Evolutionary conservation across 2,329 filamentous ascomycete genomes (phyloP).

Genomic region (Lithohypha guttulata): DNA sequence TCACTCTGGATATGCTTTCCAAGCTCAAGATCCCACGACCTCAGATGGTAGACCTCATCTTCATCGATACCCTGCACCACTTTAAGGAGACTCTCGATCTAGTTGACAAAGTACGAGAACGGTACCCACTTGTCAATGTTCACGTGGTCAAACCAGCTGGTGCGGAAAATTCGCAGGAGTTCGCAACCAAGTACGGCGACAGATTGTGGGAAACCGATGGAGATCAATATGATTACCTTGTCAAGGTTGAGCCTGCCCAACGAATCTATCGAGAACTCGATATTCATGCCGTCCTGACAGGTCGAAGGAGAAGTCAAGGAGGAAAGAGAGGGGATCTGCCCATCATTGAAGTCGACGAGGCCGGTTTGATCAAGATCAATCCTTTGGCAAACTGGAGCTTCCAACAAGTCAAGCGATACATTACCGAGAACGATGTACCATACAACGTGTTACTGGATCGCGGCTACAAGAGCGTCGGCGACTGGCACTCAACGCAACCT

Average conservation of each 20-base stretch:
- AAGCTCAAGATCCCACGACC: slow-evolving; percentile 39
- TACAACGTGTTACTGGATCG: slow-evolving; percentile 85
- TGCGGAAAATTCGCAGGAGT: slow-evolving; percentile 60
- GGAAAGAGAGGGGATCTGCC: slow-evolving; percentile 82
- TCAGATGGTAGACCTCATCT: slow-evolving; percentile 47
- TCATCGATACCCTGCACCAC: slow-evolving; percentile 76
- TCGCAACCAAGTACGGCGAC: slow-evolving; percentile 70
- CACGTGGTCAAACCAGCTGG: slow-evolving; percentile 85
- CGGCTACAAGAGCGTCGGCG: slow-evolving; percentile 96
- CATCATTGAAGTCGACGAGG: slow-evolving; percentile 86
- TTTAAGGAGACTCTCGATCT: slow-evolving; percentile 67
- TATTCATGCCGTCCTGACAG: slow-evolving; percentile 84
- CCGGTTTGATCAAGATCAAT: slow-evolving; percentile 93
- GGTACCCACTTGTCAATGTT: slow-evolving; percentile 68
- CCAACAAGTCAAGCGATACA: slow-evolving; percentile 76
- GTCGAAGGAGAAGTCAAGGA: slow-evolving; percentile 82
- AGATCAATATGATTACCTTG: slow-evolving; percentile 90
- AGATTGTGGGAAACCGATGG: slow-evolving; percentile 75
- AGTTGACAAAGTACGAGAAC: slow-evolving; percentile 60
- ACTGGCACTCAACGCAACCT: slow-evolving; percentile 94
- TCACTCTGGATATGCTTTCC: slow-evolving; percentile 61
- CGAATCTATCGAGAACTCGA: slow-evolving; percentile 78
- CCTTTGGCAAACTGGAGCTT: slow-evolving; percentile 92
- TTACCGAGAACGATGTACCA: slow-evolving; percentile 75
- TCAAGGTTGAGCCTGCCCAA: slow-evolving; percentile 94